Evolutionary conservation across 2,329 filamentous ascomycete genomes (phyloP), one percentile per base, ranked within the genome.

Genomic region (Tolypocladium tundrense): DNA sequence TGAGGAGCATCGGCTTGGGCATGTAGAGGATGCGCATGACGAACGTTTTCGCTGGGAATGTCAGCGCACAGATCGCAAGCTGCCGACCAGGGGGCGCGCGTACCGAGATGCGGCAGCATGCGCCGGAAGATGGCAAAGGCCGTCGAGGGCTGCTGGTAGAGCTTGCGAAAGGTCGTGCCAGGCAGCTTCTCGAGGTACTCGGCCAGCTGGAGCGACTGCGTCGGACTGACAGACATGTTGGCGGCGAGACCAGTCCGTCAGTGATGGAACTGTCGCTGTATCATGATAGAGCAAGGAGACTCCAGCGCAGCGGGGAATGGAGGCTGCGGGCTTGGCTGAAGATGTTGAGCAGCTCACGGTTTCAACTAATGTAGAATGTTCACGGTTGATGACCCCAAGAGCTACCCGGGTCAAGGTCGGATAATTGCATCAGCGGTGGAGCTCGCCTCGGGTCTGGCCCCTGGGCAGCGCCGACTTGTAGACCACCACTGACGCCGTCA

Each of bases 11-110:
- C 0, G 94, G 90, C 13, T 83, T 80, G 45, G 90, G 89, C 77
- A 95, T 88, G 76, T 96, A 99, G 4, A 99, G 85, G 67, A 99
- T 85, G 43, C 90, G 89, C 88, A 97, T 96, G 60, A 99, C 93
- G 68, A 99, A 88, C 19, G 87, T 91, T 80, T 99, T 97, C 65
- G 94, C 93, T 90, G 24, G 66, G 37, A 39, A 40, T n/a, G 54
- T 57, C 41, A 57, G 55, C 40, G 53, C 31, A 45, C 43, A 27
- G 21, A 9, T 9, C 0, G 21, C 31, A 33, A 13, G 5, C 21
- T 3, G 27, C 19, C 8, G 16, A 21, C 5, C 45, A 45, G 55
- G 43, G 11, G 10, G 37, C 6, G 19, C n/a, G 27, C 66, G 77
- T 68, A 92, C 89, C 91, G 61, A 97, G 77, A 69, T 95, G 89